These are phyloP conservation scores for Penicillium sp. DNA, from an alignment of 2,329 filamentous ascomycete genomes.

Conservation along the genomic window DNA sequence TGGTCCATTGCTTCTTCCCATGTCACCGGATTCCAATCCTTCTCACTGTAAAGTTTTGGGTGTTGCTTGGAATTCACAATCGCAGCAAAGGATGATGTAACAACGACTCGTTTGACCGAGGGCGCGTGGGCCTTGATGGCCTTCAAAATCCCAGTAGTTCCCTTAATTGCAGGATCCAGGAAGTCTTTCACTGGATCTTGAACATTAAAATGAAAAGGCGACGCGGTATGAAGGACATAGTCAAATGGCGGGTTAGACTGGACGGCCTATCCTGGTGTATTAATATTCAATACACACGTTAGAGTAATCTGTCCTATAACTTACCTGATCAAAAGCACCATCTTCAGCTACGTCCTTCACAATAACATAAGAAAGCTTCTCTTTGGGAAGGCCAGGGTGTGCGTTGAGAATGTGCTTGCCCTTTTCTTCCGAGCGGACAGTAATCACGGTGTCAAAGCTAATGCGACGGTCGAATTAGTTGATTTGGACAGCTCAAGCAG, in stretches of 20 bases:
- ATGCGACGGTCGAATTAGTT: background rate
- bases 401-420: slow-evolving; percentile 55
- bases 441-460: slow-evolving; percentile 57
- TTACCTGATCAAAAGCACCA: slow-evolving; percentile 60
- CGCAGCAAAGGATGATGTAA: slow-evolving; percentile 64
- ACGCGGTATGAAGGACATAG: slow-evolving; percentile 67
- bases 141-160: slow-evolving; percentile 57
- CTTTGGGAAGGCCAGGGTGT: slow-evolving; percentile 48
- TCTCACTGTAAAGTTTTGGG: slow-evolving; percentile 34
- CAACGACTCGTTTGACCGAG: slow-evolving; percentile 65
- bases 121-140: slow-evolving; percentile 57
- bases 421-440: slow-evolving; percentile 57
- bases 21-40: slow-evolving; percentile 43
- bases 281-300: background rate
- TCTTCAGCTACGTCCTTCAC: slow-evolving; percentile 67
- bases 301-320: background rate
- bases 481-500: no score
- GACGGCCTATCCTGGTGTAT: slow-evolving; percentile 40
- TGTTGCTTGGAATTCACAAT: slow-evolving; percentile 49
- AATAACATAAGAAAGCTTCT: slow-evolving; percentile 58
- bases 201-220: slow-evolving; percentile 68
- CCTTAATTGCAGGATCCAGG: slow-evolving; percentile 57
- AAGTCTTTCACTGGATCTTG: slow-evolving; percentile 60
- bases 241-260: slow-evolving; percentile 61
- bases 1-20: slow-evolving; percentile 38